A percentile compares a stretch with the other conserved stretches of the same genome.
These are phyloP conservation scores for Linanthus parryae DNA, from an alignment of 148 eudicot genomes.

Conservation along the genomic window DNA sequence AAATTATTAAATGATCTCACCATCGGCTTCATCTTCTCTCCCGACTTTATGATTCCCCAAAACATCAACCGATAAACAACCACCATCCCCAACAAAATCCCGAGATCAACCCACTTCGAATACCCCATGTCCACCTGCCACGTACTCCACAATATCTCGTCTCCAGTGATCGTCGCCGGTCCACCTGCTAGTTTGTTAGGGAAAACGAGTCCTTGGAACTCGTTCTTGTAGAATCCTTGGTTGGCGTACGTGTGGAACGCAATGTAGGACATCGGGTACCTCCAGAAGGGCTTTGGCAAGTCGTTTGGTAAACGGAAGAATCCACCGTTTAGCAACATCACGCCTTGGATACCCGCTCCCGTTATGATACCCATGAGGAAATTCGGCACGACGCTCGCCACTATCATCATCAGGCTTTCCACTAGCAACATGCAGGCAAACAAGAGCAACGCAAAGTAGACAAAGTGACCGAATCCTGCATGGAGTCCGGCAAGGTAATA, in stretches of 20 bases:
- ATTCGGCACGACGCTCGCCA: slow-evolving; percentile 46
- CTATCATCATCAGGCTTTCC: slow-evolving; percentile 65
- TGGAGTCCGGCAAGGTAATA: slow-evolving; percentile 45
- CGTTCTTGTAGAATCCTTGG: slow-evolving; percentile 43
- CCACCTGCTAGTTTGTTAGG: neutral
- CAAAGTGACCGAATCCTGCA: slow-evolving; percentile 19
- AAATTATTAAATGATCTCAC: too few relatives aligned
- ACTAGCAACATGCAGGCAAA: slow-evolving; percentile 37
- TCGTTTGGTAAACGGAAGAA: slow-evolving; percentile 36
- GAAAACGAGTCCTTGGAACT: slow-evolving; percentile 31
- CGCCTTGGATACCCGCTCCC: slow-evolving; percentile 49
- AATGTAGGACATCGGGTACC: slow-evolving; percentile 36
- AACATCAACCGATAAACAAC: slow-evolving; percentile 28
- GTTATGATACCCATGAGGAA: slow-evolving; percentile 47
- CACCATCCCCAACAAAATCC: slow-evolving; percentile 34
- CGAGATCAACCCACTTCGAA: slow-evolving; percentile 48
- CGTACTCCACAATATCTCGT: slow-evolving; percentile 9
- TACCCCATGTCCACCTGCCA: slow-evolving; percentile 31
- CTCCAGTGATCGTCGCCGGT: slow-evolving; percentile 8
- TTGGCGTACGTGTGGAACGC: slow-evolving; percentile 29
- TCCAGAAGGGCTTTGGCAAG: slow-evolving; percentile 30
- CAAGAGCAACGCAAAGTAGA: slow-evolving; percentile 20
- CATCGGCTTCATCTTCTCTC: too few relatives aligned
- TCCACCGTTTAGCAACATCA: slow-evolving; percentile 31
- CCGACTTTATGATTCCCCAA: slow-evolving; percentile 18